These are phyloP conservation scores for Ceratocystis albifundus DNA, from an alignment of 2,329 filamentous ascomycete species.

Conservation along the genomic window DNA sequence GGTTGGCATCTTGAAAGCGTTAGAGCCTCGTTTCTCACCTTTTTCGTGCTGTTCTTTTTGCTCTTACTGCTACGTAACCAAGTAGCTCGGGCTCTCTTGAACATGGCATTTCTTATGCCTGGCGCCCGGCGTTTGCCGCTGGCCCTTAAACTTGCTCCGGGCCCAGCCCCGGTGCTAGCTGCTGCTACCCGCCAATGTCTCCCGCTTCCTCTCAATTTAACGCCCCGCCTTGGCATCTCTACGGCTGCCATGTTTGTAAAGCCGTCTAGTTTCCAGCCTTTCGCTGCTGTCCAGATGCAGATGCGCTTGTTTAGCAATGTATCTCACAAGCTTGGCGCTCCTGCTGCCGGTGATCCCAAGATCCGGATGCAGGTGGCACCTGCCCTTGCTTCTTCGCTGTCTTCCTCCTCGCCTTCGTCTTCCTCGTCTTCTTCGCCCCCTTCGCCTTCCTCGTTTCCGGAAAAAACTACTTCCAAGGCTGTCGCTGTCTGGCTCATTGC, in stretches of 20 bases:
- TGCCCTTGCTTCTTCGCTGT: slow-evolving; percentile 5
- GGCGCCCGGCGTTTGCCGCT: slow-evolving; percentile 21
- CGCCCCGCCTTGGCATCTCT: neutral
- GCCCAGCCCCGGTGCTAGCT: neutral
- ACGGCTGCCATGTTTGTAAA: neutral
- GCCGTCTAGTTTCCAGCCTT: neutral
- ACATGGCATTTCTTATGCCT: slow-evolving; percentile 23
- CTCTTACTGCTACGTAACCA: neutral
- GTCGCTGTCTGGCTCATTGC: slow-evolving; percentile 89
- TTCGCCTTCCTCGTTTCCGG: slow-evolving; percentile 33
- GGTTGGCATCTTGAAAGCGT: neutral
- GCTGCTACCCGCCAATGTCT: slow-evolving; percentile 11
- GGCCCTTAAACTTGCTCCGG: slow-evolving; percentile 12
- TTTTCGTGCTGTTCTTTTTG: neutral
- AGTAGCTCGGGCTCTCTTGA: neutral
- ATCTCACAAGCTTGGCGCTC: slow-evolving; percentile 11
- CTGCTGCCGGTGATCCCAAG: slow-evolving; percentile 1
- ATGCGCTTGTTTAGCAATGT: slow-evolving; percentile 19
- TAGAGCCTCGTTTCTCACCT: neutral
- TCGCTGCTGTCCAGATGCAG: slow-evolving; percentile 12
- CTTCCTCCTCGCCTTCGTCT: neutral
- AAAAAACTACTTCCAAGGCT: slow-evolving; percentile 57
- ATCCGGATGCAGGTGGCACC: neutral
- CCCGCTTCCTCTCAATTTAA: slow-evolving; percentile 10
- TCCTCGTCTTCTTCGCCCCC: slow-evolving; percentile 14